Percentiles rank a stretch among this genome's conserved stretches.
These are phyloP conservation scores for Plasmodium chabaudi DNA, from an alignment of 169 alveolate species.

Conservation along the genomic window DNA sequence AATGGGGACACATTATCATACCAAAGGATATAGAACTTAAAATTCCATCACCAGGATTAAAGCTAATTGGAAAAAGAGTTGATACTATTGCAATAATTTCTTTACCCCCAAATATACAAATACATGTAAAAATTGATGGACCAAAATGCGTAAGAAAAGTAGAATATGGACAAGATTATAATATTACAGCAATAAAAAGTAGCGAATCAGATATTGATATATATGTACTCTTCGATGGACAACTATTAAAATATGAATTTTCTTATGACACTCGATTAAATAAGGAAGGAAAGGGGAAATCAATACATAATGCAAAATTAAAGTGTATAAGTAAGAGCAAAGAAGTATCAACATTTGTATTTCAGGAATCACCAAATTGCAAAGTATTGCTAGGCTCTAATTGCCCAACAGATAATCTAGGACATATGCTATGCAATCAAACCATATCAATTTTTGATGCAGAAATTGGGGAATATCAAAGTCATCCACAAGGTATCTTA, in stretches of 20 bases:
- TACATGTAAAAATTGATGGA: slow-evolving; percentile 78
- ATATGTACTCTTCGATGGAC: slow-evolving; percentile 80
- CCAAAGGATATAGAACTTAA: slow-evolving; percentile 81
- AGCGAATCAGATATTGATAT: slow-evolving; percentile 83
- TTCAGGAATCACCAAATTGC: slow-evolving; percentile 44
- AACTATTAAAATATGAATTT: slow-evolving; percentile 77
- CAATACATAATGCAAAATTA: slow-evolving; percentile 61
- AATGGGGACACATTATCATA: slow-evolving; percentile 81
- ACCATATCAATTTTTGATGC: slow-evolving; percentile 70
- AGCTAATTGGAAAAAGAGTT: slow-evolving; percentile 77
- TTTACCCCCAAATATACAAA: slow-evolving; percentile 79
- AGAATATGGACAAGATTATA: slow-evolving; percentile 78
- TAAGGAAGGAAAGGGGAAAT: slow-evolving; percentile 77
- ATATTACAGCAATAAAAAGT: slow-evolving; percentile 80
- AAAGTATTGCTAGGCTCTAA: slow-evolving; percentile 51
- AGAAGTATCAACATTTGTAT: slow-evolving; percentile 58
- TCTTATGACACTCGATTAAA: slow-evolving; percentile 81
- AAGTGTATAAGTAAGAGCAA: slow-evolving; percentile 57
- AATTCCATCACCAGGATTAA: slow-evolving; percentile 80
- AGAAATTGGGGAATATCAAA: slow-evolving; percentile 71
- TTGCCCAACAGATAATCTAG: slow-evolving; percentile 70
- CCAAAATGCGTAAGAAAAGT: slow-evolving; percentile 80
- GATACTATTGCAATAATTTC: slow-evolving; percentile 79
- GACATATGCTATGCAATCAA: slow-evolving; percentile 53
- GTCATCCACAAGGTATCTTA: slow-evolving; percentile 73